Evolutionary conservation across 495 filamentous ascomycete genomes (phyloP), one percentile per base, ranked within the genome.

Genomic region (Parachaetomium inaequale): DNA sequence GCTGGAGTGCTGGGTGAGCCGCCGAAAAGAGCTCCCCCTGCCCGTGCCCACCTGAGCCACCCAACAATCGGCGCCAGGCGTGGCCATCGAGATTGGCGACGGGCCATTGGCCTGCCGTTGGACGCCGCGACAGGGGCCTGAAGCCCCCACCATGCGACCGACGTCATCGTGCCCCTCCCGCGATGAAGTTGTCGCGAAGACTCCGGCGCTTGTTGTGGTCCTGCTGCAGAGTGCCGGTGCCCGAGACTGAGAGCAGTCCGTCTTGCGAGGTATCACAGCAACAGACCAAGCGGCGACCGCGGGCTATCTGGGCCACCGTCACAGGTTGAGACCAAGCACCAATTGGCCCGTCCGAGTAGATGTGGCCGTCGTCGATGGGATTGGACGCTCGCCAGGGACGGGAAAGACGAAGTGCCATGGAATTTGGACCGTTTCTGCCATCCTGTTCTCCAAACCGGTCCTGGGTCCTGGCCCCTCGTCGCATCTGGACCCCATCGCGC

Each of bases 401-500:
- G 66, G 56, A 70, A 70, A 66, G 64, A 68, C 65, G 70, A 62
- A 59, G 66, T 59, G 58, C 55, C 70, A 72, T 70, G 70, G 68
- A 67, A 70, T 70, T 68, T 67, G 54, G 25, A 59, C 62, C 61
- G 59, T 67, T 59, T 53, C 60, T 54, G 55, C 65, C 62, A 70
- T 70, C 66, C 68, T 64, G 66, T 64, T 71, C 67, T 55, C 55
- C 21, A 26, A 59, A 58, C 47, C 58, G 28, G n/a, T n/a, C n/a
- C n/a, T n/a, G n/a, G n/a, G n/a, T n/a, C n/a, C n/a, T n/a, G n/a
- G 28, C 61, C 67, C 54, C 56, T 56, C 65, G 70, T 70, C 61
- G 63, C 58, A 58, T 55, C 36, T 38, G 34, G 47, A 34, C 26
- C 64, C 56, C 52, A 49, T 47, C 53, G 38, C 28, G 21, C 59